Evolutionary conservation across 2,329 filamentous ascomycete genomes (phyloP), one percentile per base, ranked within the genome.

Genomic region (Metarhizium album): DNA sequence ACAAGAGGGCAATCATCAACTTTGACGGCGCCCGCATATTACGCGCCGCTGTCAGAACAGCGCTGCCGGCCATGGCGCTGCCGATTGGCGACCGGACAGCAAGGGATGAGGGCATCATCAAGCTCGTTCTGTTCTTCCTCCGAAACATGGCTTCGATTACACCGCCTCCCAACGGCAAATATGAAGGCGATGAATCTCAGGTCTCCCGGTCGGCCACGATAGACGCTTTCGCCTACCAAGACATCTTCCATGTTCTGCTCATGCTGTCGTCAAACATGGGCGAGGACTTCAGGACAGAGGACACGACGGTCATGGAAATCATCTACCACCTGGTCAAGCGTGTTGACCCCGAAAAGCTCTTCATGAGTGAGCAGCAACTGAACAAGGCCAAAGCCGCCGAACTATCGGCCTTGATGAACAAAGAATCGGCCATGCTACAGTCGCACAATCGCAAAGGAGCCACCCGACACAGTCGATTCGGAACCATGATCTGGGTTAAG

Each of bases 401-500:
- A 62, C 75, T 97, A 9, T 79, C 82, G 22, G 74, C 74, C 16
- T 69, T 95, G 61, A 80, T 96, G 66, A 80, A 79, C 49, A 89
- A 93, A 61, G 93, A 98, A 67, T 83, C 83, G 2, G 80, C 83
- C n/a, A 87, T 95, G 82, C 75, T 88, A 50, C 82, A 84, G 59
- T 79, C 84, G 46, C 85, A 90, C 59, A 84, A 85, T 49, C 84
- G 83, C 58, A 83, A 83, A 62, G 87, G 86, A 2, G 87, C 90
- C 0, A 90, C 89, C 3, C 76, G 93, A 46, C 93, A 98, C 67
- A 95, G 90, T 59, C 81, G 93, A 33, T 98, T 97, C 61, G 93
- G 93, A 2, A 95, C 90, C 11, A 97, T 97, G 87, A 83, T 96
- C 33, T 97, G 91, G 90, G 82, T 98, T 37, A 89, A 95, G 70